Conservation (phyloP, 1,284 basidiomycete species). For the Lignosus rhinocerotis region DNA sequence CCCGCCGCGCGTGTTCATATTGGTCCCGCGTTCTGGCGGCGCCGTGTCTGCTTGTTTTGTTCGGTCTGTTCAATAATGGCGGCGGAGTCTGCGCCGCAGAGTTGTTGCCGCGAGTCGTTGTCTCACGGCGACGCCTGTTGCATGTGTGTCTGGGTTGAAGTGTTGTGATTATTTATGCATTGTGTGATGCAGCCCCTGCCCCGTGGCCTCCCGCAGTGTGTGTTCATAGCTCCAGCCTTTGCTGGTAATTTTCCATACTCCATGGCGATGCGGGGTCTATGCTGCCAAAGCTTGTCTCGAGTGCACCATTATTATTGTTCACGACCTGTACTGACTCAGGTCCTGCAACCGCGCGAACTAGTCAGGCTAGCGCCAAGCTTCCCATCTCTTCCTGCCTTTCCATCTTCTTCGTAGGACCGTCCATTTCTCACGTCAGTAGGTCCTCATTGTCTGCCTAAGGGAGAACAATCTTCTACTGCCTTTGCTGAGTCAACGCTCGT, state of each 20-base stretch:
- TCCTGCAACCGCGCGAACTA: too few relatives aligned
- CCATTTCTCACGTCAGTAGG: too few relatives aligned
- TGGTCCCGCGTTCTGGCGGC: constrained; percentile 8
- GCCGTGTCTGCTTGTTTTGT: constrained; percentile 7
- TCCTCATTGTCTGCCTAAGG: too few relatives aligned
- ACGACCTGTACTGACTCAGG: too few relatives aligned
- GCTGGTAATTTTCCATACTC: neutral
- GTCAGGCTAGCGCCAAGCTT: too few relatives aligned
- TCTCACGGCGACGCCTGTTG: constrained; percentile 2
- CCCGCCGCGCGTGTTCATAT: constrained; percentile 1
- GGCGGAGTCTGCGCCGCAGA: constrained; percentile 20
- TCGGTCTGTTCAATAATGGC: constrained; percentile 11
- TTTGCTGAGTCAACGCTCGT: too few relatives aligned
- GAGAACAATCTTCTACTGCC: too few relatives aligned
- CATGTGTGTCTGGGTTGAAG: constrained; percentile 16
- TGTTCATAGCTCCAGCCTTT: neutral
- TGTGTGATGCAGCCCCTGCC: constrained; percentile 6
- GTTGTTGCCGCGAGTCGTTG: constrained; percentile 18
- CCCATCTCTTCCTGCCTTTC: too few relatives aligned
- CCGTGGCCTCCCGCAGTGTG: neutral
- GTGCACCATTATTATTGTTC: too few relatives aligned
- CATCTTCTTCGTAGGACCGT: too few relatives aligned
- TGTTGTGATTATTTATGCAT: constrained; percentile 24
- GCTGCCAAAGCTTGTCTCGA: too few relatives aligned
- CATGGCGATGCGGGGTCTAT: too few relatives aligned